Conservation (phyloP, 148 eudicot species). For the Vaccinium myrtillus region DNA sequence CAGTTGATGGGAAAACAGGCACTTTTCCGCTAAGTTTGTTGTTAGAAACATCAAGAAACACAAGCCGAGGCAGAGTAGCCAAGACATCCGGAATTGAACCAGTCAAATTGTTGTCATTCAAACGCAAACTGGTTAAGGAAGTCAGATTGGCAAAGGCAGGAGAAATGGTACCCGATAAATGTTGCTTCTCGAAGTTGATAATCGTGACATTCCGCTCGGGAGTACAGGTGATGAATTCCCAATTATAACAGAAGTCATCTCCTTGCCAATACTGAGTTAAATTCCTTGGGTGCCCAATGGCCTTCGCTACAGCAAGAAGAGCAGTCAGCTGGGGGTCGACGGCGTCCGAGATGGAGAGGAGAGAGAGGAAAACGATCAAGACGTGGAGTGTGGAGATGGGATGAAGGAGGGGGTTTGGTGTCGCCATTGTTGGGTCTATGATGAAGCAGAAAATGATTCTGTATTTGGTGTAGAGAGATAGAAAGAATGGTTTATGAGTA, state of each 20-base stretch:
- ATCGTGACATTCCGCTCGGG: constrained; percentile 22
- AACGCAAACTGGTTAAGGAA: constrained; percentile 26
- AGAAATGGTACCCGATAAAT: constrained; percentile 50
- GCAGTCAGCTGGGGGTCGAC: constrained; percentile 53
- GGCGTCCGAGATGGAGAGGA: constrained; percentile 16
- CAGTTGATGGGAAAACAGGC: constrained; percentile 37
- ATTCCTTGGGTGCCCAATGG: constrained; percentile 45
- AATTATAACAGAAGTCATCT: constrained; percentile 49
- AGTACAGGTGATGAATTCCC: constrained; percentile 51
- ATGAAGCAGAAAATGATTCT: too few species aligned
- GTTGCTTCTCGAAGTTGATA: constrained; percentile 47
- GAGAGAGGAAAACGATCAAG: constrained; percentile 13
- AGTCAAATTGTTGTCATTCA: constrained; percentile 48
- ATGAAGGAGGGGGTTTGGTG: background rate
- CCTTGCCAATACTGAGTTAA: constrained; percentile 62
- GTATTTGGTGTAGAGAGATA: too few species aligned
- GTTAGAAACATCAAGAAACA: constrained; percentile 49
- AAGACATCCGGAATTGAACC: constrained; percentile 51
- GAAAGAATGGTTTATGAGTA: too few species aligned
- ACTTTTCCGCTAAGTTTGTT: constrained; percentile 53
- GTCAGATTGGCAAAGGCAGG: constrained; percentile 56
- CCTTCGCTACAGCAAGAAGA: constrained; percentile 44
- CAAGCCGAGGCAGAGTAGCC: constrained; percentile 36
- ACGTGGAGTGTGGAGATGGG: background rate
- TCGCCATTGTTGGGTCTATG: background rate